A percentile compares a stretch with the other conserved stretches of the same genome.
Evolutionary conservation across 306 rosid genomes (phyloP).

Genomic region (Malus sylvestris): DNA sequence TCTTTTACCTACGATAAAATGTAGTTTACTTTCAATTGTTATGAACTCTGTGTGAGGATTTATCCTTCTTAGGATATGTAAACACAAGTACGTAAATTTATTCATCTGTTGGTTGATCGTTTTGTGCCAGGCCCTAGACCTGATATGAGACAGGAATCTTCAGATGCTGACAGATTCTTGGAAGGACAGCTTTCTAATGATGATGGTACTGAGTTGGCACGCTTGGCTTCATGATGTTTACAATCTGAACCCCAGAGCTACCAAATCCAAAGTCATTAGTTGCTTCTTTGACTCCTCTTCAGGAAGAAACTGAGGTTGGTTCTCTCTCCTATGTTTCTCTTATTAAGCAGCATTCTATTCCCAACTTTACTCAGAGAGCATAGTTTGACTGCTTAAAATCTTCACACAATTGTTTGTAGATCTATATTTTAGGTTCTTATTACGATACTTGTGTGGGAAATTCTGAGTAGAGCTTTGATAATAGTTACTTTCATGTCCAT

Average conservation of each 20-base stretch:
- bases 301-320: too few relatives aligned
- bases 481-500: too few relatives aligned
- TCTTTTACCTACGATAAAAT: not conserved
- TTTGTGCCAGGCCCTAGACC: constrained; percentile 64
- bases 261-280: constrained; percentile 43
- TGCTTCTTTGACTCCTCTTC: too few relatives aligned
- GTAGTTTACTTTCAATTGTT: not conserved
- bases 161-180: constrained; percentile 83
- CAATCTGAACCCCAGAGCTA: constrained; percentile 81
- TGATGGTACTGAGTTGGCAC: constrained; percentile 75
- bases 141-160: constrained; percentile 71
- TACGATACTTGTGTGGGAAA: too few relatives aligned
- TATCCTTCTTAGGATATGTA: not conserved
- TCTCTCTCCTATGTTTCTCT: too few relatives aligned
- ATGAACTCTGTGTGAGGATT: not conserved
- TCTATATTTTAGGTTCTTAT: too few relatives aligned
- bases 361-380: too few relatives aligned
- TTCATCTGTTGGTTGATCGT: constrained; percentile 14
- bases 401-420: too few relatives aligned
- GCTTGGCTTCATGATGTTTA: constrained; percentile 64
- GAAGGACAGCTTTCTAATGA: constrained; percentile 70
- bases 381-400: too few relatives aligned
- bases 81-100: not conserved
- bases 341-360: too few relatives aligned
- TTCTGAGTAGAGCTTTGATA: too few relatives aligned